phyloP scores from a whole-genome alignment of 305 asterid genomes.

The Fraxinus latifolia region DNA sequence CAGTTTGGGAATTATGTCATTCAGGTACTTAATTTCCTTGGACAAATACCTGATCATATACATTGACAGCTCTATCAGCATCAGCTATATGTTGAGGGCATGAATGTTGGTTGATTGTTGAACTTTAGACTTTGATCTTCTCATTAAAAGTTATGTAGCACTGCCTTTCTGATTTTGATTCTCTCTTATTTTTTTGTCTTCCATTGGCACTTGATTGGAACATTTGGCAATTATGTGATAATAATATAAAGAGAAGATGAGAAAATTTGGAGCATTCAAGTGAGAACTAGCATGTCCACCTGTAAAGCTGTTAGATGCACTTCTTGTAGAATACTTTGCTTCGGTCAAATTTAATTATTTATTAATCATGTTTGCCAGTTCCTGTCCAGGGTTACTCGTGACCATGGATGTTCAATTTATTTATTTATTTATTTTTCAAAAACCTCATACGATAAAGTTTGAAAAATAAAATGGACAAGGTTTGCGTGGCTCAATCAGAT shows the following conservation, averaged over 20 bases:
- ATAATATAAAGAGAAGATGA: background rate
- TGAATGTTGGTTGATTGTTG: background rate
- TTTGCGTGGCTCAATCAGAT: background rate
- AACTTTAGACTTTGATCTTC: background rate
- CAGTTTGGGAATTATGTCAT: constrained; percentile 78
- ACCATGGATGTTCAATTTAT: background rate
- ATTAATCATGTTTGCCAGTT: background rate
- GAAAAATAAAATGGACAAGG: background rate
- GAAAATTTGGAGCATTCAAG: background rate
- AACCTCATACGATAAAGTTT: background rate
- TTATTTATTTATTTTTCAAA: background rate
- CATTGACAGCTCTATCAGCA: background rate
- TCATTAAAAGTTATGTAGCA: background rate
- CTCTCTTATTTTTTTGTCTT: background rate
- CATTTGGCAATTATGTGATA: background rate
- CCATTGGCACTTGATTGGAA: background rate
- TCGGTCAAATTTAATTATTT: background rate
- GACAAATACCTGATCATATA: background rate
- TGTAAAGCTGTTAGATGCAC: background rate
- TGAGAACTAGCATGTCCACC: background rate
- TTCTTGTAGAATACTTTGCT: background rate
- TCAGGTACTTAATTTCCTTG: constrained; percentile 43
- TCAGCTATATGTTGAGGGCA: background rate
- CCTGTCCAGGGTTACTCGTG: background rate
- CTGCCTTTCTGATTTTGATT: background rate